Evolutionary conservation across 164 flowering plant species (phyloP).

Genomic region (Macadamia tetraphylla): DNA sequence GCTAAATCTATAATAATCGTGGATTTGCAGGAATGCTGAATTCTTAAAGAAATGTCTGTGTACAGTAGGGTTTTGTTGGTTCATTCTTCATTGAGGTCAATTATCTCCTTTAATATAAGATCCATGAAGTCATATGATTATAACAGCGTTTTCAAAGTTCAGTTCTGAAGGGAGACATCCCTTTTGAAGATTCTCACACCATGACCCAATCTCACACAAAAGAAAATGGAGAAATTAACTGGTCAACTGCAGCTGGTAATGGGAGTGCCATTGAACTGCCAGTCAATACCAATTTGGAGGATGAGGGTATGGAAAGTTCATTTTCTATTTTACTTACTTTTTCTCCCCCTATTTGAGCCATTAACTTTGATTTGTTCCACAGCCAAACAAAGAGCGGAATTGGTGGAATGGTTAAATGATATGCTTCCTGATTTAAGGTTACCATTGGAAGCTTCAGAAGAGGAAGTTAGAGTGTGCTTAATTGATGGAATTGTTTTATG

Average conservation of each 20-base stretch:
- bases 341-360: neutral
- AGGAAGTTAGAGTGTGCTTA: slow-evolving; percentile 58
- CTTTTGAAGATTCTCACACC: neutral
- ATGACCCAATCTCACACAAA: slow-evolving; percentile 3
- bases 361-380: slow-evolving; percentile 14
- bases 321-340: neutral
- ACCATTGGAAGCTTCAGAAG: slow-evolving; percentile 60
- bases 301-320: slow-evolving; percentile 11
- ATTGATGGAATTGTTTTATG: slow-evolving; percentile 59
- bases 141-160: neutral
- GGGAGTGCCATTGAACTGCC: neutral
- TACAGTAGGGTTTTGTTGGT: neutral
- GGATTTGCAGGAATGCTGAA: slow-evolving; percentile 5
- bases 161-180: neutral
- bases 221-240: slow-evolving; percentile 1
- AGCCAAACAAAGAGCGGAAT: slow-evolving; percentile 33
- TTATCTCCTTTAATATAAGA: neutral
- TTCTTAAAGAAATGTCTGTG: neutral
- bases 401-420: slow-evolving; percentile 67
- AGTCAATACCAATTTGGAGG: slow-evolving; percentile 2
- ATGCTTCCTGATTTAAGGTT: slow-evolving; percentile 42
- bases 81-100: slow-evolving; percentile 1
- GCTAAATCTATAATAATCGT: neutral
- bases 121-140: neutral
- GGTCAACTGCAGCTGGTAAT: slow-evolving; percentile 2